Conservation (phyloP, 2,329 filamentous ascomycete genomes). For the Colletotrichum horii region DNA sequence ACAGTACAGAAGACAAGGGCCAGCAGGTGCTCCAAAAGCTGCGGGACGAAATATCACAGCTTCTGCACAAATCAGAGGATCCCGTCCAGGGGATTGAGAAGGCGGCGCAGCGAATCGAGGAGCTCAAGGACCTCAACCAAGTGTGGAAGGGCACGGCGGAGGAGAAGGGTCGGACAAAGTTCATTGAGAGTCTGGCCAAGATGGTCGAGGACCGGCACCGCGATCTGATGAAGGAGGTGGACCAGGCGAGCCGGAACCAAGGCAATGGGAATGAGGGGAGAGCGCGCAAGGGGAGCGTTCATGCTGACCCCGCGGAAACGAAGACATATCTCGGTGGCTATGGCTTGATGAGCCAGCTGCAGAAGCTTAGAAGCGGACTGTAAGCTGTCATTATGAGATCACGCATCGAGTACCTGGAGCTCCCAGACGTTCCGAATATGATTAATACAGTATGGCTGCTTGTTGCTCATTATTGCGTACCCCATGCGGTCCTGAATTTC, state of each 20-base stretch:
- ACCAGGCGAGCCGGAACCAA: constrained; percentile 45
- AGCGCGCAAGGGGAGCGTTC: constrained; percentile 39
- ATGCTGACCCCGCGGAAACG: constrained; percentile 38
- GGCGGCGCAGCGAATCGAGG: constrained; percentile 76
- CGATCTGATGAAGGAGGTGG: constrained; percentile 58
- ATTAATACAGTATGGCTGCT: background rate
- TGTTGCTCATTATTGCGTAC: background rate
- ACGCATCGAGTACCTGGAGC: background rate
- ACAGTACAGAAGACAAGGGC: constrained; percentile 84
- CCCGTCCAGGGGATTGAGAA: constrained; percentile 73
- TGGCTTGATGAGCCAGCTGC: constrained; percentile 66
- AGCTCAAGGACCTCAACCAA: constrained; percentile 75
- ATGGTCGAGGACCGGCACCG: constrained; percentile 78
- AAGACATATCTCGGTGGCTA: constrained; percentile 56
- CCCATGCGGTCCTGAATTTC: background rate
- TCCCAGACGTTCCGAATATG: background rate
- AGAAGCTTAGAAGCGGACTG: constrained; percentile 62
- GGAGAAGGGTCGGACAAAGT: constrained; percentile 81
- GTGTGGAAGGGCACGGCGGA: constrained; percentile 97
- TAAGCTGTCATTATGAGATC: constrained; percentile 24
- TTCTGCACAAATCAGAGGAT: constrained; percentile 65
- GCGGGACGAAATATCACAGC: constrained; percentile 71
- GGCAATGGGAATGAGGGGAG: constrained; percentile 34
- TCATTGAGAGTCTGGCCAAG: constrained; percentile 82
- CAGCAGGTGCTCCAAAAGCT: constrained; percentile 77